Evolutionary conservation across 371 early-diverging fungal species (phyloP).

Genomic region (Rhizomucor miehei): DNA sequence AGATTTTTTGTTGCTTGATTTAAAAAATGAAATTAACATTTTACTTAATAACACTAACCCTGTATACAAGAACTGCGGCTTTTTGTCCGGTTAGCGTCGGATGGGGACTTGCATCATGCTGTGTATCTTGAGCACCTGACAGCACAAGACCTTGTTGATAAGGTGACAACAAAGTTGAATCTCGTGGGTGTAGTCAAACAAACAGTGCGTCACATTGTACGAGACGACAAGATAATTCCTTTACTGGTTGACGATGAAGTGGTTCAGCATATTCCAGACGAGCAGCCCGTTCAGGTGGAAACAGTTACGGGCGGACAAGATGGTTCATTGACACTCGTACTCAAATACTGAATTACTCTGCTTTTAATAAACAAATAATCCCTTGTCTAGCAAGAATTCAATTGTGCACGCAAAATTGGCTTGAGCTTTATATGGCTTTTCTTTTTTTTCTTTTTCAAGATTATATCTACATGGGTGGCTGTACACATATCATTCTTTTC

Average conservation of each 20-base stretch:
- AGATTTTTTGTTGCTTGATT: too few relatives aligned
- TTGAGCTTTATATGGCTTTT: too few relatives aligned
- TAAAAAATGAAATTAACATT: too few relatives aligned
- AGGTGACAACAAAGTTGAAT: constrained; percentile 35
- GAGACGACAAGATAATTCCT: constrained; percentile 26
- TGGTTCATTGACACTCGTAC: constrained; percentile 38
- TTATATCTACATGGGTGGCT: neutral
- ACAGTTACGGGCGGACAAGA: constrained; percentile 33
- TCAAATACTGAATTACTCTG: constrained; percentile 44
- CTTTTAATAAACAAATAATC: too few relatives aligned
- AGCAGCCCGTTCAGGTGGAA: constrained; percentile 49
- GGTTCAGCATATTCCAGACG: constrained; percentile 49
- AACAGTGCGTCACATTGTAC: constrained; percentile 35
- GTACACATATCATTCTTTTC: neutral
- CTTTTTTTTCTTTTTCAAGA: too few relatives aligned
- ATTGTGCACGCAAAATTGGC: too few relatives aligned
- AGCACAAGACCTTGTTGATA: constrained; percentile 31
- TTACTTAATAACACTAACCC: too few relatives aligned
- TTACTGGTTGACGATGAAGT: constrained; percentile 49
- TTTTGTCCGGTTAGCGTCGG: constrained; percentile 45
- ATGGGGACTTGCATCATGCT: constrained; percentile 38
- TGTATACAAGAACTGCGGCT: constrained; percentile 40
- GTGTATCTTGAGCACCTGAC: constrained; percentile 53
- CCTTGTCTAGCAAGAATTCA: too few relatives aligned
- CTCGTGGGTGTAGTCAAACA: constrained; percentile 18